These are phyloP conservation scores for Leishmania mexicana DNA, from an alignment of 208 protist genomes.

Conservation along the genomic window DNA sequence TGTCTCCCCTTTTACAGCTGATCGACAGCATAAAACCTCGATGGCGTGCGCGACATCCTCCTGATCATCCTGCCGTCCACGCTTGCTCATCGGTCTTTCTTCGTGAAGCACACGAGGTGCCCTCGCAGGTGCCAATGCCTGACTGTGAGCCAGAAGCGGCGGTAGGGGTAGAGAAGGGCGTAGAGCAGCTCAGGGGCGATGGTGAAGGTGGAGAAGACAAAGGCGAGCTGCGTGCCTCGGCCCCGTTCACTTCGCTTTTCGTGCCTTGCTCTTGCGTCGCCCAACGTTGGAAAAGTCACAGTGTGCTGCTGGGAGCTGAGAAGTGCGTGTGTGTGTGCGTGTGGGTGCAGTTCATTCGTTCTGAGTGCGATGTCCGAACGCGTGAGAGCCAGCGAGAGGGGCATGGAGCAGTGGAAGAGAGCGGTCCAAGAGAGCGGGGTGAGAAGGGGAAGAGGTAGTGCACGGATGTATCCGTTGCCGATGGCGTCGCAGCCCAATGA, in stretches of 20 bases:
- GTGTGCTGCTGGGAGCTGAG: background rate
- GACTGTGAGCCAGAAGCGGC: background rate
- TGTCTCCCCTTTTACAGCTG: constrained; percentile 30
- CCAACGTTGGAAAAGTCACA: background rate
- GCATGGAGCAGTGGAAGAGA: background rate
- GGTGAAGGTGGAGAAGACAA: background rate
- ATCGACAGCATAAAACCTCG: constrained; percentile 58
- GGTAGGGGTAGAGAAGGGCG: background rate
- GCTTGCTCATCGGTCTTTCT: constrained; percentile 55
- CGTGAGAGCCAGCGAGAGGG: background rate
- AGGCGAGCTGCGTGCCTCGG: background rate
- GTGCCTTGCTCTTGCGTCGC: background rate
- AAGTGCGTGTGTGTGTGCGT: background rate
- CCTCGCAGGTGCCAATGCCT: background rate
- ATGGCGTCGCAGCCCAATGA: background rate
- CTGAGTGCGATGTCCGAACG: background rate
- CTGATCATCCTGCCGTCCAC: constrained; percentile 43
- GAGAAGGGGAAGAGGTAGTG: background rate
- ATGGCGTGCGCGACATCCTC: constrained; percentile 59
- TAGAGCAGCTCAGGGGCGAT: background rate
- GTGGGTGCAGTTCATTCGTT: background rate
- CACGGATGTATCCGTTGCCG: background rate
- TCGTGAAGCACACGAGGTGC: constrained; percentile 3
- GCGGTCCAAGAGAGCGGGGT: background rate
- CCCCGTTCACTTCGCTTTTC: background rate